Evolutionary conservation across 2,329 filamentous ascomycete species (phyloP).

Genomic region (Escovopsis sp.): DNA sequence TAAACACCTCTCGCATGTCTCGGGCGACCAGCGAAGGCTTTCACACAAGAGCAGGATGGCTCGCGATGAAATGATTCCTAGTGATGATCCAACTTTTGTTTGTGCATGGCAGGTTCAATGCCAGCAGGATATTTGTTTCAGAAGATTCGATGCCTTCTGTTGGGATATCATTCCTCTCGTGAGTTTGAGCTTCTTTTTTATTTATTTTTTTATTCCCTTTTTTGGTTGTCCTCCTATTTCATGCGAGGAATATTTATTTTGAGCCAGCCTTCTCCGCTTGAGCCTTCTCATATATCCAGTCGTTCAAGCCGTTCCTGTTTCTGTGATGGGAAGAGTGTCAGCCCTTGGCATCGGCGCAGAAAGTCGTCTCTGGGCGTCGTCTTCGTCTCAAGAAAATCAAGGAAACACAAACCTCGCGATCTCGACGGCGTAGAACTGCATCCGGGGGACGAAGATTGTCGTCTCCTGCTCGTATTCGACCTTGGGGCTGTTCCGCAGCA

Average conservation of each 20-base stretch:
- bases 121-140: too few relatives aligned
- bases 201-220: not conserved
- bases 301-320: slow-evolving; percentile 81
- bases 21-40: too few relatives aligned
- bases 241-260: slow-evolving; percentile 4
- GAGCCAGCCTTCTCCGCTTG: slow-evolving; percentile 38
- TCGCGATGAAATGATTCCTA: too few relatives aligned
- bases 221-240: too few relatives aligned
- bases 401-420: slow-evolving; percentile 25
- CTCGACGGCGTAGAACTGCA: slow-evolving; percentile 42
- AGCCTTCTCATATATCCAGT: slow-evolving; percentile 87
- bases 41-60: too few relatives aligned
- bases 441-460: slow-evolving; percentile 65
- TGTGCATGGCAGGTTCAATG: too few relatives aligned
- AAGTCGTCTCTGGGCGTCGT: too few relatives aligned
- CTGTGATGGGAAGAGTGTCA: slow-evolving; percentile 32
- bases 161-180: not conserved
- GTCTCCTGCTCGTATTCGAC: slow-evolving; percentile 76
- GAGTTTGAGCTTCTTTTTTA: not conserved
- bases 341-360: not conserved
- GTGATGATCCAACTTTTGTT: too few relatives aligned
- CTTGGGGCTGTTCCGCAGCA: slow-evolving; percentile 66
- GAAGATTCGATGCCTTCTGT: too few relatives aligned
- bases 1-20: too few relatives aligned
- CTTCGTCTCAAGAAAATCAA: not conserved